Evolutionary conservation across 345 rosid genomes (phyloP).

Genomic region (Salix brachista): DNA sequence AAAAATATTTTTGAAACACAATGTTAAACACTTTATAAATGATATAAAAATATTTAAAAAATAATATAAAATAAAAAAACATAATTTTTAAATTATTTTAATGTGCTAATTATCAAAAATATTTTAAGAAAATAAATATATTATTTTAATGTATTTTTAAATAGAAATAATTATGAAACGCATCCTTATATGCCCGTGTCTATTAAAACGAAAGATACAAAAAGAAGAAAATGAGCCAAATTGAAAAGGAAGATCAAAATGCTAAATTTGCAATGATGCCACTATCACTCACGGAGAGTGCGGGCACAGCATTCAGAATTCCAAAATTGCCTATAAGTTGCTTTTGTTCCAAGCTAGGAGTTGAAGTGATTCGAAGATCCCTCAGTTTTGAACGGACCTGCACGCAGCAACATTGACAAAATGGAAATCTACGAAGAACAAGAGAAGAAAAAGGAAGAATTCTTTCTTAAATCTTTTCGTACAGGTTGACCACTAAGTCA

Average conservation of each 20-base stretch:
- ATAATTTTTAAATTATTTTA: too few species aligned
- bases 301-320: slow-evolving; percentile 21
- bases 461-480: slow-evolving; percentile 57
- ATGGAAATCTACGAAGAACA: background rate
- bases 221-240: background rate
- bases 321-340: slow-evolving; percentile 4
- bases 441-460: background rate
- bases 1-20: too few species aligned
- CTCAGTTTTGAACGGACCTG: slow-evolving; percentile 16
- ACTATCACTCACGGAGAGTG: slow-evolving; percentile 24
- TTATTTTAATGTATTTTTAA: too few species aligned
- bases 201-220: background rate
- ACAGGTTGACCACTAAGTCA: slow-evolving; percentile 77
- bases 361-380: slow-evolving; percentile 1
- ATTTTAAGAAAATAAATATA: too few species aligned
- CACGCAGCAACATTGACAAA: background rate
- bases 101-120: too few species aligned
- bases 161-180: too few species aligned
- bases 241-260: background rate
- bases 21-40: too few species aligned
- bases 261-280: slow-evolving; percentile 15
- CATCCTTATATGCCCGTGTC: too few species aligned
- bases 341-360: slow-evolving; percentile 5
- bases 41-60: too few species aligned
- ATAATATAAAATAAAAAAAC: too few species aligned